Evolutionary conservation across 345 rosid genomes (phyloP).

Genomic region (Rhodomyrtus tomentosa): DNA sequence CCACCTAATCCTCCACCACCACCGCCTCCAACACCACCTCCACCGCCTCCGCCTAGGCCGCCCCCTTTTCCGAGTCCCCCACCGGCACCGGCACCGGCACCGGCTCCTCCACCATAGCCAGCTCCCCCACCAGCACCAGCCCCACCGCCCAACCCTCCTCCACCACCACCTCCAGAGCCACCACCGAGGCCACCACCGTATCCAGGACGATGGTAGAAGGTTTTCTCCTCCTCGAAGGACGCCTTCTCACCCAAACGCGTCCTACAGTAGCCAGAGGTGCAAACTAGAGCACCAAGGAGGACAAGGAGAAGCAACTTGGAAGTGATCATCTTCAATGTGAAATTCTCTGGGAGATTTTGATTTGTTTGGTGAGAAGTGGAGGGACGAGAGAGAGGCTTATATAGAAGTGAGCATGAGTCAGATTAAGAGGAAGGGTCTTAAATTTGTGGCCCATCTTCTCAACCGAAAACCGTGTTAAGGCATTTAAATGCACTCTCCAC

Average conservation of each 20-base stretch:
- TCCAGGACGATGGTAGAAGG: conserved; percentile 9
- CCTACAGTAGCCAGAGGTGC: conserved; percentile 18
- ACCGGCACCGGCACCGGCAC: not conserved
- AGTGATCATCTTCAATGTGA: not conserved
- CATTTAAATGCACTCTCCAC: conserved; percentile 17
- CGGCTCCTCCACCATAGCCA: conserved; percentile 12
- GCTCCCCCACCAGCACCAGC: conserved; percentile 4
- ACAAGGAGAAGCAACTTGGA: conserved; percentile 20
- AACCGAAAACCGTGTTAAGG: conserved; percentile 16
- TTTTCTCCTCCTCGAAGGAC: conserved; percentile 28
- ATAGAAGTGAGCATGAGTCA: not conserved
- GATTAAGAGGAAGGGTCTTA: conserved; percentile 6
- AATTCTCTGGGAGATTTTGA: not conserved
- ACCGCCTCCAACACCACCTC: conserved; percentile 25
- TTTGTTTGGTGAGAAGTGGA: conserved; percentile 1
- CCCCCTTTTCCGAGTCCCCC: conserved; percentile 26
- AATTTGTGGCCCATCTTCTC: conserved; percentile 20
- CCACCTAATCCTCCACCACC: conserved; percentile 12
- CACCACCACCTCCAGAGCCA: conserved; percentile 4
- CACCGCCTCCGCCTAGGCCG: not conserved
- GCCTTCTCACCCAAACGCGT: conserved; percentile 15
- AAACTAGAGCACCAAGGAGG: conserved; percentile 21
- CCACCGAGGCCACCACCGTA: conserved; percentile 6
- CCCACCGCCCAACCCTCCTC: conserved; percentile 14
- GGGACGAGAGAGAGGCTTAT: conserved; percentile 1